These are phyloP conservation scores for Bolboschoenoplectus hybrid DNA, from an alignment of 202 grass and related monocot species.

Conservation along the genomic window DNA sequence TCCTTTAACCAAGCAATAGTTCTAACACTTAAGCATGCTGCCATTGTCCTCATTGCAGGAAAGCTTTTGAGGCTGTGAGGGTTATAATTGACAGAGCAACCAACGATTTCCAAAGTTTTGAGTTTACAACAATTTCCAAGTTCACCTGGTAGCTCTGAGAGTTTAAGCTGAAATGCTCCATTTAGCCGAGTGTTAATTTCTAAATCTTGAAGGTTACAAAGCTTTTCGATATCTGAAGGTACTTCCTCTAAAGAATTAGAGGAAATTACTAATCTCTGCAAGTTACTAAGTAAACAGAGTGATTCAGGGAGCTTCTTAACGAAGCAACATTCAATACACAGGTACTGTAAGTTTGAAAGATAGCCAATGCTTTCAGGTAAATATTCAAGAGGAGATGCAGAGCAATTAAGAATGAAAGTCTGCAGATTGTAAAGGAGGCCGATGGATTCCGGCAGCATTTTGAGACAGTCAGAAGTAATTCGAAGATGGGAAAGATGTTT, in stretches of 20 bases:
- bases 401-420: too few species aligned
- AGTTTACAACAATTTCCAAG: not conserved
- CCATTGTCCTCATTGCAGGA: not conserved
- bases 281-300: constrained; percentile 23
- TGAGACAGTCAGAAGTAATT: too few species aligned
- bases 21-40: not conserved
- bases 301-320: constrained; percentile 9
- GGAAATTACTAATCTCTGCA: constrained; percentile 11
- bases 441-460: too few species aligned
- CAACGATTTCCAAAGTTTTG: not conserved
- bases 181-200: constrained; percentile 3
- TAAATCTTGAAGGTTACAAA: constrained; percentile 14
- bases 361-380: too few species aligned
- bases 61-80: constrained; percentile 1
- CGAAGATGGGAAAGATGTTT: too few species aligned
- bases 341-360: too few species aligned
- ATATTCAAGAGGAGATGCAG: too few species aligned
- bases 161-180: not conserved
- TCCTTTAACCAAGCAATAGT: constrained; percentile 33
- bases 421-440: too few species aligned
- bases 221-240: constrained; percentile 10
- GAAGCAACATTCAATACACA: too few species aligned
- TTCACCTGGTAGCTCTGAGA: not conserved
- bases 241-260: not conserved
- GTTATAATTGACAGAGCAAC: not conserved